Conservation (phyloP, 345 rosid species). For the Brassica rapa region DNA sequence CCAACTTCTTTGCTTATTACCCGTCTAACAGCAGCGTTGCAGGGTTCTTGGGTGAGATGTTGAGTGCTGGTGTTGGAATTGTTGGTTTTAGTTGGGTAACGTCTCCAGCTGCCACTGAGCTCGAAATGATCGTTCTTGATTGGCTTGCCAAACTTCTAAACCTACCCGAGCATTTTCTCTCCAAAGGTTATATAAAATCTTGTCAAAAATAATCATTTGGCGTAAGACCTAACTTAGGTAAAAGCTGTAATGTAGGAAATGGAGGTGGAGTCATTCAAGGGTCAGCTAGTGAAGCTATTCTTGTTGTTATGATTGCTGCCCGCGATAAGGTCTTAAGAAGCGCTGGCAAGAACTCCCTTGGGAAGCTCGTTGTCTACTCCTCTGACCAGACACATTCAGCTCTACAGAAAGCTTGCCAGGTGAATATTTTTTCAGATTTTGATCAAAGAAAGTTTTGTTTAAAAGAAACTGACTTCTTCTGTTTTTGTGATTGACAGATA, state of each 20-base stretch:
- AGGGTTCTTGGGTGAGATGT: neutral
- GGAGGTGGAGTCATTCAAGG: conserved; percentile 97
- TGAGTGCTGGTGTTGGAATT: neutral
- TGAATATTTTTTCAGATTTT: conserved; percentile 13
- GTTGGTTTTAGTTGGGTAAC: neutral
- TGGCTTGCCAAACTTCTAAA: conserved; percentile 49
- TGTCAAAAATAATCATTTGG: conserved; percentile 3
- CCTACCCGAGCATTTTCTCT: conserved; percentile 73
- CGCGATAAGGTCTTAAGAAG: conserved; percentile 61
- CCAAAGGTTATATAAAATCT: conserved; percentile 48
- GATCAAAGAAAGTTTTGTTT: neutral
- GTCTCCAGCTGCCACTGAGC: neutral
- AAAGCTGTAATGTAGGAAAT: conserved; percentile 50
- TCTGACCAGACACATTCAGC: conserved; percentile 94
- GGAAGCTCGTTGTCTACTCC: conserved; percentile 75
- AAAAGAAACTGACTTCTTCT: neutral
- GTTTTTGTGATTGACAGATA: conserved; percentile 54
- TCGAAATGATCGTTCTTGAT: neutral
- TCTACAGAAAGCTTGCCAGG: conserved; percentile 89
- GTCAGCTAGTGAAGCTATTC: conserved; percentile 89
- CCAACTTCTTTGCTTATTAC: conserved; percentile 48
- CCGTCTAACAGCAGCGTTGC: neutral
- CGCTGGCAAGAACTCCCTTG: conserved; percentile 60
- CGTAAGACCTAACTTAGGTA: neutral
- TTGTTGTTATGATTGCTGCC: conserved; percentile 75